Conservation (phyloP, 768 basidiomycete genomes). For the Podaxis sp. region DNA sequence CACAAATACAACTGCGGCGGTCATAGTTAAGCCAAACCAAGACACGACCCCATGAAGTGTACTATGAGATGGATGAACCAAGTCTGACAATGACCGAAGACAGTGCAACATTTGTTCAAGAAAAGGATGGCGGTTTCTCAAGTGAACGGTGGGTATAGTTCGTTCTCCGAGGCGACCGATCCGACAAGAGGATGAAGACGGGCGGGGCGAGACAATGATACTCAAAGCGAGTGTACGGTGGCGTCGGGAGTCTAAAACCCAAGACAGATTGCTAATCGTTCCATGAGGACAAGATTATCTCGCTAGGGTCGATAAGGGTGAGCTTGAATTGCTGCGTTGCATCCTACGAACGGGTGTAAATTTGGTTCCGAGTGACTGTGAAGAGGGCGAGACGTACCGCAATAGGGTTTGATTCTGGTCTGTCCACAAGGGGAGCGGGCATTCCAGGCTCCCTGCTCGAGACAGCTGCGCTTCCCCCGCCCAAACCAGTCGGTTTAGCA, state of each 20-base stretch:
- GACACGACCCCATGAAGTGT: no score
- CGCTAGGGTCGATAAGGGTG: background rate
- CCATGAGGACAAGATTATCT: slow-evolving; percentile 6
- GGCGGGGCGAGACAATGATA: background rate
- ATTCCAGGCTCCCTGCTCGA: background rate
- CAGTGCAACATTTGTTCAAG: no score
- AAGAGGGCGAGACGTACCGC: background rate
- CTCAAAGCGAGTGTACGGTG: background rate
- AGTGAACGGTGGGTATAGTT: background rate
- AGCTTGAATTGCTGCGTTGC: background rate
- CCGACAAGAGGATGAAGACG: background rate
- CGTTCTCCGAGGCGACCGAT: background rate
- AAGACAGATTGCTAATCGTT: background rate
- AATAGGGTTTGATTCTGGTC: background rate
- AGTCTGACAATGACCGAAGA: no score
- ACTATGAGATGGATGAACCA: no score
- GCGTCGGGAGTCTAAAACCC: background rate
- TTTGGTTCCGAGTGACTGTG: background rate
- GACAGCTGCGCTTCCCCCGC: slow-evolving; percentile 4
- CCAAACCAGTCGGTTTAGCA: slow-evolving; percentile 3
- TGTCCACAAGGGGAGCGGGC: background rate
- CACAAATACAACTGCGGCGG: no score
- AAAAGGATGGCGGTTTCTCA: no score
- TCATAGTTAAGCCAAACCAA: no score
- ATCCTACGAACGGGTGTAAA: background rate